These are phyloP conservation scores for Fusarium haematococcum DNA, from an alignment of 2,329 filamentous ascomycete species.

Conservation along the genomic window DNA sequence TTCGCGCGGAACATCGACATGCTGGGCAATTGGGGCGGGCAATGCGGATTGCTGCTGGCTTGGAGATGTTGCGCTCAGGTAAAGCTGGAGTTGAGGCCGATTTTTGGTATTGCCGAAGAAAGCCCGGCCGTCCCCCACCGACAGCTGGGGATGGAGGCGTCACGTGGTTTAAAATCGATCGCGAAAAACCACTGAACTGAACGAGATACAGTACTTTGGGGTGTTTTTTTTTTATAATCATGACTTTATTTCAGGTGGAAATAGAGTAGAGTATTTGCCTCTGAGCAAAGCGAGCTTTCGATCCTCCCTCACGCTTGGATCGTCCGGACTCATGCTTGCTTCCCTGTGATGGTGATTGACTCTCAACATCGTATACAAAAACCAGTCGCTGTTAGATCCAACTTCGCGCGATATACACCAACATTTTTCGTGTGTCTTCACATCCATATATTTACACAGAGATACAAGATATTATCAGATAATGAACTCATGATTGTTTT, in stretches of 20 bases:
- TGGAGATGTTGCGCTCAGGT: constrained; percentile 18
- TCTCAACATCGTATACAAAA: background rate
- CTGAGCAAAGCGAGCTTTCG: background rate
- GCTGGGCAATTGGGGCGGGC: constrained; percentile 49
- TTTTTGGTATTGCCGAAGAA: constrained; percentile 25
- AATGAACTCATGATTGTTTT: background rate
- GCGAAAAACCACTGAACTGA: background rate
- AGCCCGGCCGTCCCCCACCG: background rate
- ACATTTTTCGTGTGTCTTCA: background rate
- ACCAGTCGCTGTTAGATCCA: background rate
- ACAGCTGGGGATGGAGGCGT: background rate
- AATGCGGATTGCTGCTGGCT: constrained; percentile 30
- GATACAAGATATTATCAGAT: background rate
- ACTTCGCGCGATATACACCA: background rate
- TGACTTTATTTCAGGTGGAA: background rate
- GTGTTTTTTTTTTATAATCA: background rate
- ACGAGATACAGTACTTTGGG: background rate
- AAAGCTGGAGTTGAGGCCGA: constrained; percentile 17
- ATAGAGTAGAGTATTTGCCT: background rate
- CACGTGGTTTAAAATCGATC: background rate
- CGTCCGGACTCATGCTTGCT: background rate
- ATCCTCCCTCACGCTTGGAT: background rate
- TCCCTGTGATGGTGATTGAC: background rate
- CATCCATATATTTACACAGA: background rate
- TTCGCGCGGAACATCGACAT: constrained; percentile 92